Conservation (phyloP, 108 stramenopile genomes). For the Hondaea fermentalgiana region DNA sequence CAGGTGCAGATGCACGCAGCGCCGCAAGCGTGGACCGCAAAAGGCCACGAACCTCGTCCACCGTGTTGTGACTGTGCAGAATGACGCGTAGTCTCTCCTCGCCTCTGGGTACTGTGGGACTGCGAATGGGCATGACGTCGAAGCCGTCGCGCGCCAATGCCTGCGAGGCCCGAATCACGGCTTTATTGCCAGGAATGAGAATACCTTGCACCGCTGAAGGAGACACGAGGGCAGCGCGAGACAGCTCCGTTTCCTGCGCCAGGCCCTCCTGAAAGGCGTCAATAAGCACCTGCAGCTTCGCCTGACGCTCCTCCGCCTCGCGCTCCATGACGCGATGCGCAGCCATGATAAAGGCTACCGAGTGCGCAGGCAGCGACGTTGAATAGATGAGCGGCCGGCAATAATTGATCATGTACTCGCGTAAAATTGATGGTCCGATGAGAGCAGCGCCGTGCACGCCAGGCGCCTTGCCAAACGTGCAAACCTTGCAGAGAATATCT, state of each 20-base stretch:
- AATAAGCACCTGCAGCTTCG: conserved; percentile 34
- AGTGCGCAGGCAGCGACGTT: conserved; percentile 72
- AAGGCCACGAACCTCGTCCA: conserved; percentile 44
- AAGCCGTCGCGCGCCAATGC: conserved; percentile 48
- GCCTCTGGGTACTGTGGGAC: conserved; percentile 84
- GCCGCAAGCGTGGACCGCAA: neutral
- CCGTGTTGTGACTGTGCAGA: conserved; percentile 76
- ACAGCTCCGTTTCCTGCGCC: conserved; percentile 18
- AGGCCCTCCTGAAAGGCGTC: neutral
- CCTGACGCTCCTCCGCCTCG: conserved; percentile 48
- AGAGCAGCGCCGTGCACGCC: conserved; percentile 86
- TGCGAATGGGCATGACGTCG: conserved; percentile 76
- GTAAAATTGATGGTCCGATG: conserved; percentile 55
- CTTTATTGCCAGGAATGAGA: conserved; percentile 69
- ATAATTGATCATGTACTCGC: conserved; percentile 78
- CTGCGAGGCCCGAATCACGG: conserved; percentile 56
- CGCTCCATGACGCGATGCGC: conserved; percentile 64
- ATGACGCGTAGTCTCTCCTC: conserved; percentile 80
- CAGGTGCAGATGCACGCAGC: neutral
- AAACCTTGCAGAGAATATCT: conserved; percentile 65
- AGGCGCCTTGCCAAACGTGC: conserved; percentile 94
- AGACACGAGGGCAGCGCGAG: conserved; percentile 27
- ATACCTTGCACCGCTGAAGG: conserved; percentile 90
- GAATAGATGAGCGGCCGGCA: conserved; percentile 89
- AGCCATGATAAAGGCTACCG: conserved; percentile 64